Base-by-base conservation (phyloP, 2,329 filamentous ascomycete species). In the Colletotrichum ledebouriae region DNA sequence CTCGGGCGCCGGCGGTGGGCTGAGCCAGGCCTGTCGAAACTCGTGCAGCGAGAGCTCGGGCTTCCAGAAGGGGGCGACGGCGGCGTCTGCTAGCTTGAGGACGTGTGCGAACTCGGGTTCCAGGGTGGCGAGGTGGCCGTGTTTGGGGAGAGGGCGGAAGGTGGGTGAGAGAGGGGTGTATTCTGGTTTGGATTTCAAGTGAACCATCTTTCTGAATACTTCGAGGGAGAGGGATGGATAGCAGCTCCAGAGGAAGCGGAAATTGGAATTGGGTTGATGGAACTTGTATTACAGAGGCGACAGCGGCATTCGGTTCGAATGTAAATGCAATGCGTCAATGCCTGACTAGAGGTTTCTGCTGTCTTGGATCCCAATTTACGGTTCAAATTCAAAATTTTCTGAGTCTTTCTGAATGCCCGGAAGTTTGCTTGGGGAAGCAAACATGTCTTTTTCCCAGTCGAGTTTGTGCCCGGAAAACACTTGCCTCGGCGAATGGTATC, bases 61-160 rank as follows among this genome's bases (percentile, higher is more conserved):
- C 29, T 63, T 63, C 76, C 76, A 80, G n/a, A 79, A 58, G 1
- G 63, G 49, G 2, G 73, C 73, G 15, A 77, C 71, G 29, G 67
- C 68, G 17, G 72, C 73, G 12, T 74, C 73, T 46, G 76, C 72
- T 9, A 69, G 72, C 3, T 65, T 57, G 52, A 79, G 77, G 22
- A 73, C 60, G 6, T 69, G 71, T 12, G 73, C 71, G 63, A 78
- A 78, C 3, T 74, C 72, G 3, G 78, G 75, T 37, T 77, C 78
- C 25, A 76, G 74, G 63, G 73, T 67, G 42, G 77, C 75, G 50
- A 77, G 74, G 65, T 79, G 78, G 57, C 78, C 76, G 60, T 81
- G 72, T 61, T 76, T 78, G 37, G 76, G 76, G 6, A 77, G 70
- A 1, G 78, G 78, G 58, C 75, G 75, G 76, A 76, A 78, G 70